These are phyloP conservation scores for Carex kokanica DNA, from an alignment of 176 grass and related monocot species.

Conservation along the genomic window DNA sequence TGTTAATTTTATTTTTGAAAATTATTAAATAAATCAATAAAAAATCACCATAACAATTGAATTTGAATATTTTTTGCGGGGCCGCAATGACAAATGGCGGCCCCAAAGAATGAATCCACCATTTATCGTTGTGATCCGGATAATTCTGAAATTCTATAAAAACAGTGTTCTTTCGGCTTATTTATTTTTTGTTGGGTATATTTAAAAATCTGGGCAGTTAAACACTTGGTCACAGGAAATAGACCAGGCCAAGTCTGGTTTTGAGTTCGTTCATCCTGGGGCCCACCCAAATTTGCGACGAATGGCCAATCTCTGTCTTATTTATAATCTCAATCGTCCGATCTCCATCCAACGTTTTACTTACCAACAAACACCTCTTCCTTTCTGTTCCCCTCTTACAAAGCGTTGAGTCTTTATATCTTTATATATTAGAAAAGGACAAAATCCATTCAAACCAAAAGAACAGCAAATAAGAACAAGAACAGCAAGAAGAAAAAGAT, in stretches of 20 bases:
- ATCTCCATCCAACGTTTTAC: neutral
- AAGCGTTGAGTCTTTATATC: neutral
- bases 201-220: no score
- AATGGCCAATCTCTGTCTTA: neutral
- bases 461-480: neutral
- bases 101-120: no score
- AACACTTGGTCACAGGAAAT: neutral
- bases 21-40: no score
- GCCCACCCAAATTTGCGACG: neutral
- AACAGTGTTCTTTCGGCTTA: no score
- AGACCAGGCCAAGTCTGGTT: neutral
- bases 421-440: neutral
- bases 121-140: no score
- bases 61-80: no score
- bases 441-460: neutral
- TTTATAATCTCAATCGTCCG: neutral
- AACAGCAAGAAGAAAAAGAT: constrained; percentile 2
- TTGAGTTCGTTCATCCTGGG: neutral
- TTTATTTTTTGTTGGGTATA: no score
- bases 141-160: no score
- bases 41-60: no score
- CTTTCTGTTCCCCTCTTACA: neutral
- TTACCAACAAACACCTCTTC: neutral
- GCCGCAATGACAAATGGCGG: no score
- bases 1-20: no score